These are phyloP conservation scores for Volvox carteri DNA, from an alignment of 163 green algal species.

Conservation along the genomic window DNA sequence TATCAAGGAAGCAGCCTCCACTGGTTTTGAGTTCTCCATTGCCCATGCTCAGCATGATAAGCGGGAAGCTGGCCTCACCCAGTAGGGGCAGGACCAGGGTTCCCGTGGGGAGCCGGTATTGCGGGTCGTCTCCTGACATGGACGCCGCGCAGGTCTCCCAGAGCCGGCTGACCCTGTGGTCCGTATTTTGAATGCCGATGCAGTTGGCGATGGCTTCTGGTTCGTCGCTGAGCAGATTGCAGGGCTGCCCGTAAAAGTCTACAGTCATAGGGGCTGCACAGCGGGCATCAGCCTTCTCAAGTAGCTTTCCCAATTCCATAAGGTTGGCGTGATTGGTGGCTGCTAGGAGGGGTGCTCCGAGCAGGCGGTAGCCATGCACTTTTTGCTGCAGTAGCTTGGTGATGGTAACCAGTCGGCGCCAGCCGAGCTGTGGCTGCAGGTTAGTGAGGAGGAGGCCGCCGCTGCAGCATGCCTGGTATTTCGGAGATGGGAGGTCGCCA, in stretches of 20 bases:
- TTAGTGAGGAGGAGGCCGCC: neutral
- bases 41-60: neutral
- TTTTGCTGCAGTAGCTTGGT: neutral
- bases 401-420: neutral
- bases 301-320: neutral
- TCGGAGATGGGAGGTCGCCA: neutral
- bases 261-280: neutral
- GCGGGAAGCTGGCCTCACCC: neutral
- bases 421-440: neutral
- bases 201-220: neutral
- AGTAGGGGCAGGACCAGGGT: neutral
- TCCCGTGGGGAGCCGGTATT: neutral
- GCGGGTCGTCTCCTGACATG: neutral
- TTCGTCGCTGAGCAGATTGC: neutral
- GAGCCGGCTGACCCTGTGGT: neutral
- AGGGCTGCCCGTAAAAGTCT: neutral
- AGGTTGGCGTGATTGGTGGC: neutral
- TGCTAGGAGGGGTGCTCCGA: neutral
- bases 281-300: neutral
- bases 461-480: neutral
- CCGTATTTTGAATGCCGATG: neutral
- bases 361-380: neutral
- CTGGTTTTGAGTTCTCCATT: neutral
- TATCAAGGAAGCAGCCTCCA: neutral
- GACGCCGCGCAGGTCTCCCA: neutral